Base-by-base conservation (phyloP, 768 basidiomycete species). In the Rhizopogon vesiculosus region DNA sequence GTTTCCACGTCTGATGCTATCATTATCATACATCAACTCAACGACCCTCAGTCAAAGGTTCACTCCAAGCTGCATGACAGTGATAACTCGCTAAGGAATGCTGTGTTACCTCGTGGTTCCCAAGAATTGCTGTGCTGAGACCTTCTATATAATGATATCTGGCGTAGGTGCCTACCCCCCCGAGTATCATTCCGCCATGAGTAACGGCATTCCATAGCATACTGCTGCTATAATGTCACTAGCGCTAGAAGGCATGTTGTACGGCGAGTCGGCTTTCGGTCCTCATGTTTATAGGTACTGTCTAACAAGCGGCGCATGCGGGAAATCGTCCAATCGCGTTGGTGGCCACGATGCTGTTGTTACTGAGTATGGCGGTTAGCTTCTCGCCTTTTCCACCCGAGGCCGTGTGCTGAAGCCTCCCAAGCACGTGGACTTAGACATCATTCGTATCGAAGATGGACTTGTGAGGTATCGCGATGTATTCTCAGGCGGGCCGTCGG, bases 401-500 rank as follows among this genome's bases (percentile, higher is more conserved):
- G 8, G 9, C 6, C 44, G 29, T n/a, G 9, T 45, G 16, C 16
- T 31, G 16, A 45, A n/a, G 9, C 18, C 29, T 18, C n/a, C 16
- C 16, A 45, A 19, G 45, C 18, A 46, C 31, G 33, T 33, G 18
- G 46, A 31, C 12, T 42, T 54, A 16, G 59, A 64, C 51, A 56
- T 62, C 49, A 54, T 56, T 2, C 59, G 63, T 16, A 8, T 60
- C 3, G 29, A 59, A 53, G 53, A 57, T 7, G 68, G 66, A 12
- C 55, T 69, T 4, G 57, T 69, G 10, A 41, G 12, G 28, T 45
- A 59, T 43, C 57, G 64, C 5, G 55, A 62, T 33, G 58, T 35
- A 3, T 55, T 54, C 22, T 58, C 60, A 15, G 62, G 62, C 5
- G 68, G 68, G 2, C 62, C 66, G 4, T 3, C 54, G 7, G 64